Evolutionary conservation across 2,329 filamentous ascomycete species (phyloP), one percentile per base, ranked within the genome.

Genomic region (Trichoderma citrinoviride): DNA sequence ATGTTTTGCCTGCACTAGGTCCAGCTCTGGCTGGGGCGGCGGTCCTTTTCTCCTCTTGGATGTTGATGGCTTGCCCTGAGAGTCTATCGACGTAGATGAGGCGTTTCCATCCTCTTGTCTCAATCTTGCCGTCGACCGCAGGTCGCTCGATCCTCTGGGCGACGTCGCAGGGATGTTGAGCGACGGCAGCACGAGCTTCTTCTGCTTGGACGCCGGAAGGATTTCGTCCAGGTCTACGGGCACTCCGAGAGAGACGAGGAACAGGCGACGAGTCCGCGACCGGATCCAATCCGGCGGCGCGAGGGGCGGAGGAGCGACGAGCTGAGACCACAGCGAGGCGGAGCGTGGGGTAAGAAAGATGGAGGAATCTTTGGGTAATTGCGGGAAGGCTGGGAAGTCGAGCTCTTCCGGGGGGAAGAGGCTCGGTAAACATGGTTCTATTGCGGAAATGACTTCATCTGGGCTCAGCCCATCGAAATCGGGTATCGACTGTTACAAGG

Each of bases 221-320:
- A 99, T 98, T 79, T 99, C 95, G 77, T 99, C 95, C 0, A 99
- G 84, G 72, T 99, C 95, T 50, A 99, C 92, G 1, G 95, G 95
- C 0, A 99, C 95, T 19, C 95, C 95, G 0, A 99, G 86, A 1
- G 93, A 97, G 61, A 99, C 93, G 47, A 99, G 87, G 76, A 99
- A 99, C 27, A 99, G 86, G 29, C 95, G 91, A 61, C 95, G 89
- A 71, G 97, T 99, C 58, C 93, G 91, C 60, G 93, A 97, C 68
- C 95, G 92, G 66, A 97, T 96, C 95, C 95, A 99, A 77, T 99
- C 95, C 0, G 95, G 94, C 6, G 95, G 95, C 72, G 97, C 93
- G 43, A 99, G 86, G 2, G 95, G 93, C 2, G 95, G 95, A 21
- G 95, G 94, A 2, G 94, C 94, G 33, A 97, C 92, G 5, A 99